Base-by-base conservation (phyloP, 169 alveolate species). In the Neospora caninum region DNA sequence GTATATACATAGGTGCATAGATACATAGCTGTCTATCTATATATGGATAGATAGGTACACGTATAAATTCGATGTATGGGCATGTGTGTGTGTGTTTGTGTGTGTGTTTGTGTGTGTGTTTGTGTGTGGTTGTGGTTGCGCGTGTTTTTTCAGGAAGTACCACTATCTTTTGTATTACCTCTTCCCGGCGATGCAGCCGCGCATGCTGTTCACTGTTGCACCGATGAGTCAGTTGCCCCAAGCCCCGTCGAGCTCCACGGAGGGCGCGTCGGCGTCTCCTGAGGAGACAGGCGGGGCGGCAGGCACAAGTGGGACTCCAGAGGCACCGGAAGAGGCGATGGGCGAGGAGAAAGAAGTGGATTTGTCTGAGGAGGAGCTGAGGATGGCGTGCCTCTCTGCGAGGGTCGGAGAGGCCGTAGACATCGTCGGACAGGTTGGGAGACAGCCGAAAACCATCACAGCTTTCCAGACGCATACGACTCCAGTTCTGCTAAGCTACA, bases 401-500 rank as follows among this genome's bases (percentile, higher is more conserved):
- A 98, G 99, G 94, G 99, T 98, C 41, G 99, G 99, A 29, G 98
- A 97, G 93, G 99, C 99, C 34, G 99, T 98, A 25, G 99, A 98
- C 94, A 96, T 96, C 36, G 99, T 98, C 10, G 99, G 99, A 42
- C 97, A 97, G 91, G 98, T 98, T 34, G 99, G 99, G 49, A 84
- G 95, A 80, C 94, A 93, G 64, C 95, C 96, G 45, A 91, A 91
- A 88, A 82, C 95, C 42, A 95, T 92, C 41, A 88, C 94, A 91
- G 97, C 99, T 54, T 99, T 99, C 97, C 99, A 99, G 96, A 99
- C 99, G 27, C 99, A 99, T 96, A 98, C 98, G 42, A 98, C 99
- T 18, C 99, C 99, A 38, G 99, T 99, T 53, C 94, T 96, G 42
- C 95, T 95, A n/a, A 88, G 92, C 83, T 91, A 83, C 91, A 87